These are phyloP conservation scores for Hyphodiscus hymeniophilus DNA, from an alignment of 495 filamentous ascomycete genomes.

Conservation along the genomic window DNA sequence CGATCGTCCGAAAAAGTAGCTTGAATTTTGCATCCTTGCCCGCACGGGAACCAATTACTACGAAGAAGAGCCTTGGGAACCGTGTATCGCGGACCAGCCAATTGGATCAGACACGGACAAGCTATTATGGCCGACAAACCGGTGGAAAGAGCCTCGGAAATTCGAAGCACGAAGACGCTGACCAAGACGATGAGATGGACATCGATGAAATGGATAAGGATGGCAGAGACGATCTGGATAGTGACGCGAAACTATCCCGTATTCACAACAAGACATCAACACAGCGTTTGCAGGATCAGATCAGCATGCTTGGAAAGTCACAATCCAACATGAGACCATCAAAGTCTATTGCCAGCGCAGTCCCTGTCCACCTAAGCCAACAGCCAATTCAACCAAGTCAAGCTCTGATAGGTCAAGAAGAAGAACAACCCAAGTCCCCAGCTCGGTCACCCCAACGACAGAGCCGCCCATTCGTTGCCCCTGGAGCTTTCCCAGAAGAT, in stretches of 20 bases:
- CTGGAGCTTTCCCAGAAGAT: slow-evolving; percentile 49
- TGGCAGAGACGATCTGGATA: slow-evolving; percentile 24
- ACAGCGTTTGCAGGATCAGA: slow-evolving; percentile 82
- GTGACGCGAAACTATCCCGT: slow-evolving; percentile 32
- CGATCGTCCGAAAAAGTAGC: slow-evolving; percentile 76
- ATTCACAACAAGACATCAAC: slow-evolving; percentile 84
- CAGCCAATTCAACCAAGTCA: slow-evolving; percentile 5
- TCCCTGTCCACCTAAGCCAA: slow-evolving; percentile 6
- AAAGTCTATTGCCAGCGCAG: slow-evolving; percentile 53
- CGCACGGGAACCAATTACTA: slow-evolving; percentile 76
- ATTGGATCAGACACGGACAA: slow-evolving; percentile 56
- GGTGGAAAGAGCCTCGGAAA: slow-evolving; percentile 41
- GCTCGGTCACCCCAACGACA: background rate
- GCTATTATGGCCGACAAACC: slow-evolving; percentile 57
- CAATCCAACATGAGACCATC: slow-evolving; percentile 54
- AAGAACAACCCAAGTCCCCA: slow-evolving; percentile 4
- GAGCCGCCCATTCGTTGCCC: slow-evolving; percentile 31
- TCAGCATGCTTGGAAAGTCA: slow-evolving; percentile 82
- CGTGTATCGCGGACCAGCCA: slow-evolving; percentile 72
- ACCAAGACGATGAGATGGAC: slow-evolving; percentile 48
- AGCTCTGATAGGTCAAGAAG: slow-evolving; percentile 1
- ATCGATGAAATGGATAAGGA: slow-evolving; percentile 43
- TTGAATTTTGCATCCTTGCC: slow-evolving; percentile 88
- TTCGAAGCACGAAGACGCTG: slow-evolving; percentile 33
- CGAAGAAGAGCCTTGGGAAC: slow-evolving; percentile 70